A percentile compares a stretch with the other conserved stretches of the same genome.
phyloP scores from a whole-genome alignment of 2,329 filamentous ascomycete genomes.

The Zasmidium cellare region DNA sequence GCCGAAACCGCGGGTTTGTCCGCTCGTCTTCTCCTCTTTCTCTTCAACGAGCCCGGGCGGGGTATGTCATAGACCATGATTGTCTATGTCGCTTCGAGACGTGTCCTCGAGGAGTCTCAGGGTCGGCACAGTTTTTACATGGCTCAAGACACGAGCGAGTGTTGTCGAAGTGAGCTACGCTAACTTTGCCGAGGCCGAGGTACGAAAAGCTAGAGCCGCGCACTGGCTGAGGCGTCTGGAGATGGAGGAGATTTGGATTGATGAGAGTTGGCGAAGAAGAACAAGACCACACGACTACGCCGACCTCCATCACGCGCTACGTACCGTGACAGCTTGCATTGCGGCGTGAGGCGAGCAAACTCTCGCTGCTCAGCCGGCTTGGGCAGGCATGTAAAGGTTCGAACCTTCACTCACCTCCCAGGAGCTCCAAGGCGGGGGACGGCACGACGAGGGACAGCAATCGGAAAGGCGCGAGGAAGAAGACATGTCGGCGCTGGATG shows the following conservation, averaged over 20 bases:
- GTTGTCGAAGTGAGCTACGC: not conserved
- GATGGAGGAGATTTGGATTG: not conserved
- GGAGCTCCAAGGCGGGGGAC: not conserved
- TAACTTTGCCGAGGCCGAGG: not conserved
- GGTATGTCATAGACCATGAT: slow-evolving; percentile 48
- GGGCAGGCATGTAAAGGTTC: not conserved
- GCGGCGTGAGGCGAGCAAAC: not conserved
- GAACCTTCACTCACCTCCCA: not conserved
- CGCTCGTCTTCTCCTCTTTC: slow-evolving; percentile 52
- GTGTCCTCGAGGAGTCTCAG: not conserved
- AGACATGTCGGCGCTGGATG: not conserved
- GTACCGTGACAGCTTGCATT: not conserved
- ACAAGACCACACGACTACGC: not conserved
- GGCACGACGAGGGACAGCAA: not conserved
- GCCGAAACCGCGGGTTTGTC: slow-evolving; percentile 77
- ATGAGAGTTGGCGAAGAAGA: not conserved
- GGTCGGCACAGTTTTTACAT: not conserved
- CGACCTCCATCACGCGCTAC: not conserved
- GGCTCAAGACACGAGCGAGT: not conserved
- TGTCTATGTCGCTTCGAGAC: not conserved
- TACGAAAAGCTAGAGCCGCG: not conserved
- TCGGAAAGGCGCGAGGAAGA: not conserved
- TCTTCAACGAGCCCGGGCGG: slow-evolving; percentile 49
- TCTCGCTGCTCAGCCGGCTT: not conserved
- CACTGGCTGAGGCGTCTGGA: not conserved